A percentile compares a stretch with the other conserved stretches of the same genome.
These are phyloP conservation scores for Epichloe sibirici DNA, from an alignment of 2,329 filamentous ascomycete genomes.

Conservation along the genomic window DNA sequence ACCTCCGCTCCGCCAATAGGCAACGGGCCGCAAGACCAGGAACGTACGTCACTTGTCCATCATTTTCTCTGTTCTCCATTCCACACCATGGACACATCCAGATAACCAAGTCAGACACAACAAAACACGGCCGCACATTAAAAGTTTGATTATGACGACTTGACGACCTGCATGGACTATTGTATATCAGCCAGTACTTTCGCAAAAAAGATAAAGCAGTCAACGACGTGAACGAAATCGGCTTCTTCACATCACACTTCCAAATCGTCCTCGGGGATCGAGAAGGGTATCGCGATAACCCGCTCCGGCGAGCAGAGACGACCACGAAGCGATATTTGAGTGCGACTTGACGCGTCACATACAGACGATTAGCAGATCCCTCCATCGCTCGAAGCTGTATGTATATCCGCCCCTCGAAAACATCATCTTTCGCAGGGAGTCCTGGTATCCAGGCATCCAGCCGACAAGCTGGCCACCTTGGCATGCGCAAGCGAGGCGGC, in stretches of 20 bases:
- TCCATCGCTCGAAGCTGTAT: too few species aligned
- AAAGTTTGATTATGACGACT: background rate
- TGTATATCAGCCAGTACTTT: background rate
- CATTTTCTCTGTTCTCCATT: background rate
- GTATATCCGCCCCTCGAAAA: too few species aligned
- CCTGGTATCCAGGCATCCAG: background rate
- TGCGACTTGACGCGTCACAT: background rate
- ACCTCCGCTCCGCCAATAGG: background rate
- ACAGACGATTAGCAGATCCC: background rate
- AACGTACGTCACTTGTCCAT: background rate
- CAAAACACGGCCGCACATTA: background rate
- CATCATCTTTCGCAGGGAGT: background rate
- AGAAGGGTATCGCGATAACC: too few species aligned
- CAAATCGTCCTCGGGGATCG: too few species aligned
- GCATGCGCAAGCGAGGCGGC: slow-evolving; percentile 3
- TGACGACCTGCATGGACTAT: background rate
- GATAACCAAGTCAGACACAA: background rate
- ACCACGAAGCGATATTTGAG: too few species aligned
- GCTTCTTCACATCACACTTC: too few species aligned
- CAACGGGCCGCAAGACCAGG: background rate
- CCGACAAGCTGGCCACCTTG: slow-evolving; percentile 5
- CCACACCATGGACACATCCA: background rate
- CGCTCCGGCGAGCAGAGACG: too few species aligned
- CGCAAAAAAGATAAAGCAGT: background rate
- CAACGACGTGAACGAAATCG: background rate